Conservation (phyloP, 257 asterid species). For the Nicotiana benthamiana region DNA sequence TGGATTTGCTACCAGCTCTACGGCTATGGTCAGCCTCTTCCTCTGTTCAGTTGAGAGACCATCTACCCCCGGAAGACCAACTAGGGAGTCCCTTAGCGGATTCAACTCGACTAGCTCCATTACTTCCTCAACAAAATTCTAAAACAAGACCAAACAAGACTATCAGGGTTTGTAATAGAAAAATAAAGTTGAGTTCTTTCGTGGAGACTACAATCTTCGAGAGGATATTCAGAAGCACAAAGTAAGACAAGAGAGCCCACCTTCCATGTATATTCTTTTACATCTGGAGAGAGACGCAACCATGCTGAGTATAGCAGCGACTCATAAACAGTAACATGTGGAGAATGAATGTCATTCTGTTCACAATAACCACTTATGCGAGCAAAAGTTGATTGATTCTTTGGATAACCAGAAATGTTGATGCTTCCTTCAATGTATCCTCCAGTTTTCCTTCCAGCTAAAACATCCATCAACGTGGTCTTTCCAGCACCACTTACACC, state of each 20-base stretch:
- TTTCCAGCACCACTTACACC: slow-evolving; percentile 96
- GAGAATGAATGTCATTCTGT: slow-evolving; percentile 87
- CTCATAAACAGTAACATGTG: slow-evolving; percentile 76
- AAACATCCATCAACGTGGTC: slow-evolving; percentile 83
- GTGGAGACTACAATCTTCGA: neutral
- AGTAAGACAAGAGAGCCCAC: slow-evolving; percentile 18
- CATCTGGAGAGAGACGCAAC: slow-evolving; percentile 81
- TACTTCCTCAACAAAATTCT: slow-evolving; percentile 87
- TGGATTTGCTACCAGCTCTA: slow-evolving; percentile 85
- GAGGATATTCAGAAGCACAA: neutral
- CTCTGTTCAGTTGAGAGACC: slow-evolving; percentile 89
- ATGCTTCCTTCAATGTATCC: slow-evolving; percentile 70
- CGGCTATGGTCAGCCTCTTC: slow-evolving; percentile 80
- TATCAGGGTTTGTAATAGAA: neutral
- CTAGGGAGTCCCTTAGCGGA: slow-evolving; percentile 50
- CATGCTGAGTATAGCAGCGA: slow-evolving; percentile 80
- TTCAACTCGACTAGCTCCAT: slow-evolving; percentile 83
- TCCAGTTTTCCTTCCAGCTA: slow-evolving; percentile 86
- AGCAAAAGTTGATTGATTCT: slow-evolving; percentile 81
- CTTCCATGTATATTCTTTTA: slow-evolving; percentile 41
- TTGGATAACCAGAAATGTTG: slow-evolving; percentile 75
- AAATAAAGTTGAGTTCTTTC: neutral
- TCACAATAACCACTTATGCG: slow-evolving; percentile 86
- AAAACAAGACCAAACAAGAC: neutral
- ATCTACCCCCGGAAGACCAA: slow-evolving; percentile 84